A percentile compares a stretch with the other conserved stretches of the same genome.
These are phyloP conservation scores for Lentinus polychrous DNA, from an alignment of 1,284 basidiomycete species.

Conservation along the genomic window DNA sequence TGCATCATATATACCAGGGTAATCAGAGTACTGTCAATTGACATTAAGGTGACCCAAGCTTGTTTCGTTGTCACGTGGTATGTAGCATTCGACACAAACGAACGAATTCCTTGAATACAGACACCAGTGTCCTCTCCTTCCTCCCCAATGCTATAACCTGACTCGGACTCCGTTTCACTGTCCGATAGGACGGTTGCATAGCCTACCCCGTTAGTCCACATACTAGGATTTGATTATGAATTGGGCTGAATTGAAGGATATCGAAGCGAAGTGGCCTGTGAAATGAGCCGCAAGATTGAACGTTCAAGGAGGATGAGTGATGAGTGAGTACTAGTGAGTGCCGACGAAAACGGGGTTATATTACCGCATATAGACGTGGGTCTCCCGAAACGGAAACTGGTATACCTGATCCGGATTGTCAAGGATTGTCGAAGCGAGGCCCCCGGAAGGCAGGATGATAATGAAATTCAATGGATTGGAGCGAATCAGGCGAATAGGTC, in stretches of 20 bases:
- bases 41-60: neutral
- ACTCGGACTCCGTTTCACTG: slow-evolving; percentile 27
- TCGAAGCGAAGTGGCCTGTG: neutral
- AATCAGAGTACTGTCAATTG: neutral
- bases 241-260: neutral
- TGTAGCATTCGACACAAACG: neutral
- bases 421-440: neutral
- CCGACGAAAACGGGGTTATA: neutral
- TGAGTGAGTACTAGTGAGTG: neutral
- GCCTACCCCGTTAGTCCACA: neutral
- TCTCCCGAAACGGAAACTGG: slow-evolving; percentile 1
- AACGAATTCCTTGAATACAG: too few species aligned
- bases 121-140: neutral
- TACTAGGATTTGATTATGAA: neutral
- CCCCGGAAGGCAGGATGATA: neutral
- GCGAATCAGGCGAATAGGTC: neutral
- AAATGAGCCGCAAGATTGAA: neutral
- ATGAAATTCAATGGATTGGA: neutral
- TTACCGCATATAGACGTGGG: neutral
- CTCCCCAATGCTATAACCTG: slow-evolving; percentile 4
- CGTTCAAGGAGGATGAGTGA: neutral
- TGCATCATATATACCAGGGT: neutral
- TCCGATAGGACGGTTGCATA: slow-evolving; percentile 3
- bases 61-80: neutral
- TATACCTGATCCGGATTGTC: neutral